These are phyloP conservation scores for Candida railenensis DNA, from an alignment of 805 yeast genomes.

Conservation along the genomic window DNA sequence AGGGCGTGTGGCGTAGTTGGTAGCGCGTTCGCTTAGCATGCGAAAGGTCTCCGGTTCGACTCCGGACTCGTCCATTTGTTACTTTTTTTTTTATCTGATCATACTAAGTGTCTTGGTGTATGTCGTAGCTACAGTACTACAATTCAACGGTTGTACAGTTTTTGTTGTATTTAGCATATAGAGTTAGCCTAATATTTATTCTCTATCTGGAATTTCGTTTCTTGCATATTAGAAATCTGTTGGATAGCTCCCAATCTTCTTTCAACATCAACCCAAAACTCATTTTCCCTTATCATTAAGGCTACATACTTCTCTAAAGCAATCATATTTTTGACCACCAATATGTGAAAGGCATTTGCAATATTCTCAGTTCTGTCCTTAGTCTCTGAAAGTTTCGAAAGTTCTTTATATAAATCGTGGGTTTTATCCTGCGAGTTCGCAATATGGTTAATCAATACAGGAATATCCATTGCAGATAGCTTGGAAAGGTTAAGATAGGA, in stretches of 20 bases:
- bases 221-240: neutral
- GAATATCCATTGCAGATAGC: constrained; percentile 21
- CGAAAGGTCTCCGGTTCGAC: constrained; percentile 50
- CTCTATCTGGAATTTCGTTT: neutral
- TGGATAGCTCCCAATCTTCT: constrained; percentile 8
- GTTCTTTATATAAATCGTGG: constrained; percentile 15
- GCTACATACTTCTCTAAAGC: constrained; percentile 26
- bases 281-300: constrained; percentile 21
- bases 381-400: constrained; percentile 6
- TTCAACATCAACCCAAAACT: constrained; percentile 26
- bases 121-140: too few species aligned
- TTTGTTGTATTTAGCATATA: too few species aligned
- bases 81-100: constrained; percentile 10
- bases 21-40: constrained; percentile 51
- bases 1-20: constrained; percentile 51
- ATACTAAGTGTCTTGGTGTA: too few species aligned
- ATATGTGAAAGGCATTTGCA: constrained; percentile 16
- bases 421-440: constrained; percentile 15
- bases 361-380: constrained; percentile 13
- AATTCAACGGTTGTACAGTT: too few species aligned
- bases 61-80: constrained; percentile 39
- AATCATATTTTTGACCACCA: constrained; percentile 28
- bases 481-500: constrained; percentile 20
- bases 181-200: constrained; percentile 5
- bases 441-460: constrained; percentile 17